Evolutionary conservation across 306 rosid genomes (phyloP), one percentile per base, ranked within the genome.

Genomic region (Dryas octopetala): DNA sequence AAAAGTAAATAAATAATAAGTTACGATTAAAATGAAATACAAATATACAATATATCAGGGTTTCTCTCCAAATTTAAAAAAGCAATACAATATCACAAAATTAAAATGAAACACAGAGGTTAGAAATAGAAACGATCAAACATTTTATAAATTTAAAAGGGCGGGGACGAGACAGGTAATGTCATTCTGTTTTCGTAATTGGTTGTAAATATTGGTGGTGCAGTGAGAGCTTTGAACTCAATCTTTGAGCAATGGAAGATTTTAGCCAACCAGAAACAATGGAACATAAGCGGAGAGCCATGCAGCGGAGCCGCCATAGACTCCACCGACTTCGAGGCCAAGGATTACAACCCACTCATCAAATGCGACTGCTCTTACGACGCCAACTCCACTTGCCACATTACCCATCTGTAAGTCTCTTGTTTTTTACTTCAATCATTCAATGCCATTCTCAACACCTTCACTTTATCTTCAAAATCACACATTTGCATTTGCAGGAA

Each of bases 201-300:
- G 3, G 1, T 69, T 28, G 19, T 41, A 14, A 49, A 32, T 32
- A 32, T 9, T 69, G 74, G 6, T 51, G 76, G 17, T 62, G 88
- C 59, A 93, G 96, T 83, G 77, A 85, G 82, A 64, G 80, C 52
- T 73, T 55, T 91, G 84, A 91, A 93, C 59, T 78, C 96, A 16
- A 73, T 91, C 32, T 91, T 93, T 74, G 69, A 38, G 62, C 82
- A 75, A 79, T 93, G 97, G 97, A 38, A 19, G 3, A 81, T 23
- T 57, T 13, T 57, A 2, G 88, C 92, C 5, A 12, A 46, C n/a
- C 3, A 51, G 46, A 45, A 6, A 41, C 66, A 65, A 19, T 93
- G 98, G 97, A 93, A 93, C 71, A 74, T 68, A 67, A 93, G 87
- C 12, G 93, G 91, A 6, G 94, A 93, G 3, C 48, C 83, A 4